These are phyloP conservation scores for Kwoniella sp. DNA, from an alignment of 768 basidiomycete genomes.

Conservation along the genomic window DNA sequence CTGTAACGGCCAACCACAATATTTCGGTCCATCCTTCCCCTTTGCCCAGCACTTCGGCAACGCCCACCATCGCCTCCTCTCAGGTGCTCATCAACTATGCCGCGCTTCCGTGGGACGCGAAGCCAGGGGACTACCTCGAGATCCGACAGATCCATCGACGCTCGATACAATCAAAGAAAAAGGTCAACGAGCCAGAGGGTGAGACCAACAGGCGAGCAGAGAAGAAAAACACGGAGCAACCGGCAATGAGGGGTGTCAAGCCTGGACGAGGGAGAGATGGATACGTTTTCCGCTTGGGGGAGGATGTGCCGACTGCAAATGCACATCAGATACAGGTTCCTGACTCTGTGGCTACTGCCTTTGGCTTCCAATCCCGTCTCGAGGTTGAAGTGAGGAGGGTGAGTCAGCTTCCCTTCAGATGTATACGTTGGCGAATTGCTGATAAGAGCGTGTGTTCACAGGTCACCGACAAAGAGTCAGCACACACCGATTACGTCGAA, in stretches of 20 bases:
- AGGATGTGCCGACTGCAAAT: constrained; percentile 39
- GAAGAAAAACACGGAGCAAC: constrained; percentile 60
- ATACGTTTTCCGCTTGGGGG: constrained; percentile 43
- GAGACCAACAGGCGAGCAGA: constrained; percentile 40
- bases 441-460: constrained; percentile 3
- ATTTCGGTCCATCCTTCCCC: constrained; percentile 35
- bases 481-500: constrained; percentile 64
- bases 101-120: constrained; percentile 37
- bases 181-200: constrained; percentile 59
- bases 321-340: constrained; percentile 47
- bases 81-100: constrained; percentile 34
- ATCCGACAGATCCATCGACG: constrained; percentile 34
- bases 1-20: constrained; percentile 4
- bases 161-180: background rate
- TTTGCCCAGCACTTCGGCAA: constrained; percentile 26
- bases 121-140: constrained; percentile 48
- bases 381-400: constrained; percentile 44
- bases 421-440: background rate
- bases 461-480: constrained; percentile 62
- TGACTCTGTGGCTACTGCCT: constrained; percentile 44
- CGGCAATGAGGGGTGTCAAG: constrained; percentile 37
- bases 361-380: constrained; percentile 40
- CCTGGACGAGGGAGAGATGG: constrained; percentile 40
- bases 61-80: constrained; percentile 22
- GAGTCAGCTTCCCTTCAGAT: constrained; percentile 14